Base-by-base conservation (phyloP, 2,329 filamentous ascomycete species). In the Sporothrix brunneoviolacea region DNA sequence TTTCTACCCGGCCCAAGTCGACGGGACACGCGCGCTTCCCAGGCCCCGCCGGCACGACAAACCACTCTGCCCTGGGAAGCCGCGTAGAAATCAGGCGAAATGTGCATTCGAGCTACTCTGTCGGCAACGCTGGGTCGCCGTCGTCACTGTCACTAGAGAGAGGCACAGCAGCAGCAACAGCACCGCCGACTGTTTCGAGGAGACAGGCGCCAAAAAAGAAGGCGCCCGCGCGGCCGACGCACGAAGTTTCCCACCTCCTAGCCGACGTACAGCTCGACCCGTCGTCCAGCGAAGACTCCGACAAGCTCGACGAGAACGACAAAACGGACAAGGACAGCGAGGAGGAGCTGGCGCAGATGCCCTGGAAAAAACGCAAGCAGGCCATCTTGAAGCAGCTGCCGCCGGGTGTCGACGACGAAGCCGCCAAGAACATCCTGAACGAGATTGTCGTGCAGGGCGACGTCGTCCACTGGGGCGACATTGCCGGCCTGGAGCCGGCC, bases 401-500 rank as follows among this genome's bases (percentile, higher is more conserved):
- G 0, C 77, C 83, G 48, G 90, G 90, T 0, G 80, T 96, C 3
- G 93, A 98, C 62, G 79, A 84, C 57, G 72, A 76, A 22, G 87
- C 91, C 4, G 93, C 91, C 0, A 87, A 88, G 61, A 89, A 96
- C 55, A 96, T 98, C 27, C 75, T 97, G 52, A 96, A 96, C 61
- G 93, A 98, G 58, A 94, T 98, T 53, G 86, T 98, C 3, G 84
- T 97, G 13, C 82, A 91, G 55, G 93, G 93, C 7, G 93, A 98
- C 60, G 87, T 95, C 62, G 93, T 98, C 2, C 88, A 87, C 60
- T 98, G 93, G 93, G 79, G 82, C 42, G 93, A 98, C 63, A 86
- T 98, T 51, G 91, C 93, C 1, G 93, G 93, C 1, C 72, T 98
- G 4, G 88, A 95, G 44, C 78, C 86, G 48, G 93, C 93, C 30